These are phyloP conservation scores for Paracoccidioides brasiliensis DNA, from an alignment of 2,329 filamentous ascomycete genomes.

Conservation along the genomic window DNA sequence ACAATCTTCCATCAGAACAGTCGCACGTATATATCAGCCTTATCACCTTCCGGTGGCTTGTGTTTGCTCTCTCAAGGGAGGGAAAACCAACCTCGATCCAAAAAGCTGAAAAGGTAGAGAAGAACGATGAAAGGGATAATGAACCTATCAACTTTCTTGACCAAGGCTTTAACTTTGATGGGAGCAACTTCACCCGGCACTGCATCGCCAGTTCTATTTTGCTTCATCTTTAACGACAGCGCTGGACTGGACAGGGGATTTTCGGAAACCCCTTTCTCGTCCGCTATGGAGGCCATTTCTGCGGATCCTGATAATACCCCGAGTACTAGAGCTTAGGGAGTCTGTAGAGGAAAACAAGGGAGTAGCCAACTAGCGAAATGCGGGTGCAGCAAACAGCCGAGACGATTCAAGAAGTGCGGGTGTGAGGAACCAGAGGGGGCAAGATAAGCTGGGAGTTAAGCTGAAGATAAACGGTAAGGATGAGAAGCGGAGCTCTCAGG, in stretches of 20 bases:
- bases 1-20: not conserved
- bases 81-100: slow-evolving; percentile 43
- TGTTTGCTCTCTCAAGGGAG: not conserved
- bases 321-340: not conserved
- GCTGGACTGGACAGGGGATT: not conserved
- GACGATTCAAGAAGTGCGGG: not conserved
- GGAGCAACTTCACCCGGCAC: slow-evolving; percentile 16
- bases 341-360: not conserved
- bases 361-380: not conserved
- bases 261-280: not conserved
- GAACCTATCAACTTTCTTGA: slow-evolving; percentile 29
- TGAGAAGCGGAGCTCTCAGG: not conserved
- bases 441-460: not conserved
- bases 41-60: not conserved
- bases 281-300: not conserved
- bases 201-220: slow-evolving; percentile 1
- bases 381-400: not conserved
- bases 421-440: not conserved
- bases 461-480: not conserved
- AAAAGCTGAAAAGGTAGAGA: slow-evolving; percentile 58
- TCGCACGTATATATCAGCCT: not conserved
- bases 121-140: slow-evolving; percentile 30
- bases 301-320: not conserved
- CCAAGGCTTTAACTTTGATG: slow-evolving; percentile 18
- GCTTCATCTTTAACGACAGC: not conserved